These are phyloP conservation scores for Neopestalotiopsis rosae DNA, from an alignment of 2,329 filamentous ascomycete genomes.

Conservation along the genomic window DNA sequence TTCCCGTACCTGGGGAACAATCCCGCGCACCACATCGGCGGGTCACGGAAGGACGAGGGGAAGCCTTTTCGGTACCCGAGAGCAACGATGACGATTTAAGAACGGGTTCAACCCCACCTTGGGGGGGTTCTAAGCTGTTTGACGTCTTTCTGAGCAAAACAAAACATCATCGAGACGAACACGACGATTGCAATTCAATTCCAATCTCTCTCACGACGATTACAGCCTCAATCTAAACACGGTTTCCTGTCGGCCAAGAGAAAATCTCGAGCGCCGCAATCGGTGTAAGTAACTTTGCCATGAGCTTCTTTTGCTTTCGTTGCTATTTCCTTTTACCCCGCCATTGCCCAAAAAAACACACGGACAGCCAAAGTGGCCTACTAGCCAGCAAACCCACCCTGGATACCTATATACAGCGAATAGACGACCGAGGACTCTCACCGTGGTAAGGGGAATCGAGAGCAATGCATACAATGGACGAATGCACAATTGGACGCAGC, in stretches of 20 bases:
- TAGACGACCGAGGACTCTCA: neutral
- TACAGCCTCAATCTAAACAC: neutral
- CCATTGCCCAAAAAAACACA: constrained; percentile 3
- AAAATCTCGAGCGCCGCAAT: constrained; percentile 7
- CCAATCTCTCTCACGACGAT: neutral
- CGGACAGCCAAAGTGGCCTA: neutral
- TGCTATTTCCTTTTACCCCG: constrained; percentile 10
- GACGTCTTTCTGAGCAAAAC: neutral
- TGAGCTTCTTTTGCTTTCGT: constrained; percentile 4
- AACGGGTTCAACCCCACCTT: constrained; percentile 14
- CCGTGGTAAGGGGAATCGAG: neutral
- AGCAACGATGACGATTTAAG: constrained; percentile 18
- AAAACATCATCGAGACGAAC: neutral
- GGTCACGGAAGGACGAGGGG: constrained; percentile 18
- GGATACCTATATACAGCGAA: neutral
- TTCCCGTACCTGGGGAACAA: constrained; percentile 17
- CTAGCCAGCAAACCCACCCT: neutral
- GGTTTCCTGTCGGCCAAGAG: constrained; percentile 1
- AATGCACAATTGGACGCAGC: neutral
- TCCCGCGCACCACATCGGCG: constrained; percentile 16
- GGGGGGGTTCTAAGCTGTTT: neutral
- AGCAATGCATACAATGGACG: neutral
- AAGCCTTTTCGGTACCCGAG: constrained; percentile 15
- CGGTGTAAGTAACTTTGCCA: constrained; percentile 8
- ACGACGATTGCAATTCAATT: neutral